phyloP scores from a whole-genome alignment of 2,329 filamentous ascomycete species.

The Arthroderma sp. region DNA sequence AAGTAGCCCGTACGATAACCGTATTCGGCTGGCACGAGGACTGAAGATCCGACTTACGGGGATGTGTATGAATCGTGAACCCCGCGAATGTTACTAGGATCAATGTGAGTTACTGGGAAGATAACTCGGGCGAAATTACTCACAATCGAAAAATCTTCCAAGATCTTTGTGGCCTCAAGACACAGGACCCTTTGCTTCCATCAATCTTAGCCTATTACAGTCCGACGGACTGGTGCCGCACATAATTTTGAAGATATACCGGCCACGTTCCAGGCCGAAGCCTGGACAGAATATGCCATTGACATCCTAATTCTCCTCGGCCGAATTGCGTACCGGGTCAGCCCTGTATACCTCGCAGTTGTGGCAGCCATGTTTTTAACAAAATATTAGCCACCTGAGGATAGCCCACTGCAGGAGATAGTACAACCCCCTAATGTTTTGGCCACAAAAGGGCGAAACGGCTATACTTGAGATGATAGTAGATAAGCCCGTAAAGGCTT shows the following conservation, averaged over 20 bases:
- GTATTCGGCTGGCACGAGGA: not conserved
- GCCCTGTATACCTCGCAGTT: not conserved
- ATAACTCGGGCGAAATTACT: not conserved
- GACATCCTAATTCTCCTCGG: conserved; percentile 29
- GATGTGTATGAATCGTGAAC: not conserved
- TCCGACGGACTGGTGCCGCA: not conserved
- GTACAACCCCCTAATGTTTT: not conserved
- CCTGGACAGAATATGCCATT: conserved; percentile 35
- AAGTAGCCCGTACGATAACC: not conserved
- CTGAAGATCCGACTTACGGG: not conserved
- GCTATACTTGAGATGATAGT: not conserved
- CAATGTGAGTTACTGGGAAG: not conserved
- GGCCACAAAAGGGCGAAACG: not conserved
- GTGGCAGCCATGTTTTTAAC: not conserved
- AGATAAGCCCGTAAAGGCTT: not conserved
- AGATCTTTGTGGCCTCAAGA: not conserved
- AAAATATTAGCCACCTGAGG: not conserved
- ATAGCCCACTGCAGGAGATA: not conserved
- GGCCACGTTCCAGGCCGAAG: conserved; percentile 32
- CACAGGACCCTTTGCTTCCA: not conserved
- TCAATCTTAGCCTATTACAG: not conserved
- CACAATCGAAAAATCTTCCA: not conserved
- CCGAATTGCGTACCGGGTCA: conserved; percentile 19
- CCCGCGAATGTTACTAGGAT: not conserved
- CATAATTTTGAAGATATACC: not conserved